Evolutionary conservation across 257 asterid species (phyloP), one percentile per base, ranked within the genome.

Genomic region (Lycium barbarum): DNA sequence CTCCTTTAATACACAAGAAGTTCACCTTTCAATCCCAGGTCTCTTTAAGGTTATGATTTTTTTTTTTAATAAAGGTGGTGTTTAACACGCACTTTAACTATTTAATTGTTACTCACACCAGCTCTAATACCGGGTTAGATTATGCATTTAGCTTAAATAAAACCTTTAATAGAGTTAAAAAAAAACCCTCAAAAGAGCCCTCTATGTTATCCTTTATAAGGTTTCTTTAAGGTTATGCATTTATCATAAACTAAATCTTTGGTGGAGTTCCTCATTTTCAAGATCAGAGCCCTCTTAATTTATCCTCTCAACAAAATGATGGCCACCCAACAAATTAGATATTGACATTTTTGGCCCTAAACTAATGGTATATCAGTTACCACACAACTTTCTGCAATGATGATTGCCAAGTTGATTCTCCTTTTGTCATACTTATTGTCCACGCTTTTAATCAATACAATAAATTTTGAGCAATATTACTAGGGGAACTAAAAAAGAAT

Each of bases 1-100:
- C 83, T 40, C 70, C 20, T 59, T 59, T 2, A 36, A 57, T 80
- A 38, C 58, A 10, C 84, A 40, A 59, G 20, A 80, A 80, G 53
- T 18, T 80, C 33, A 58, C 26, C 1, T 80, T 36, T 80, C 33
- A 26, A 26, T 26, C 36, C 18, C 47, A 67, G 2, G 76, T 35
- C 36, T 14, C 73, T 66, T 66, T 4, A 66, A 66, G 38, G 17
- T 26, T 12, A 18, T 59, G 66, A 20, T 12, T 61, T n/a, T 26
- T 61, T n/a, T 26, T 26, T 65, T 65, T 26, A 26, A 26, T 26
- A 1, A 26, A 26, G 33, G 33, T 26, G 33, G 33, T 26, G 33
- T 26, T 26, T 26, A 0, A 68, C 0, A 0, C 3, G 3, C 38
- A 38, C 0, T 68, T 68, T 47, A 5, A 68, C 6, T 33, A 66